Percentiles rank a stretch among this genome's conserved stretches.
Evolutionary conservation across 164 flowering plant species (phyloP).

Genomic region (Magnolia kwangsiensis): DNA sequence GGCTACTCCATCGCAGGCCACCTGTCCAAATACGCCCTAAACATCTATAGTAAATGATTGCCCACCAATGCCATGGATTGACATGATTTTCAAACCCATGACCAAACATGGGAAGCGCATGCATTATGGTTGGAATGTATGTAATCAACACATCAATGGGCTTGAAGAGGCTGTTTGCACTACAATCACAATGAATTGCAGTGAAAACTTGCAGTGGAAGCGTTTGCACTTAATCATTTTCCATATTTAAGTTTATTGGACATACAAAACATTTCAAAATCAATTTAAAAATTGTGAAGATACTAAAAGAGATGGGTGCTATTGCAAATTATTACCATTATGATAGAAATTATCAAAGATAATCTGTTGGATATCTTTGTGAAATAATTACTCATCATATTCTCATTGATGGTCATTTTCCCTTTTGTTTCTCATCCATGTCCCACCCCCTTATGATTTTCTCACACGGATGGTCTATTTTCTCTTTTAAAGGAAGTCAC

Average conservation of each 20-base stretch:
- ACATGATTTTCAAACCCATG: too few relatives aligned
- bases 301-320: background rate
- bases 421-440: conserved; percentile 23
- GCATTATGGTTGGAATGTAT: too few relatives aligned
- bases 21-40: too few relatives aligned
- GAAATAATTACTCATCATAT: conserved; percentile 62
- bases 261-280: background rate
- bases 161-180: too few relatives aligned
- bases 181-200: too few relatives aligned
- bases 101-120: too few relatives aligned
- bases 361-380: conserved; percentile 46
- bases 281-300: background rate
- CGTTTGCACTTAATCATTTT: too few relatives aligned
- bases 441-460: conserved; percentile 25
- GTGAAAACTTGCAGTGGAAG: too few relatives aligned
- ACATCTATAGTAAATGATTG: too few relatives aligned
- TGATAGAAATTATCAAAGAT: conserved; percentile 31
- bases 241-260: background rate
- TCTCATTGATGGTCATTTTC: conserved; percentile 25
- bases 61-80: too few relatives aligned
- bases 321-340: background rate
- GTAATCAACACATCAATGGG: too few relatives aligned
- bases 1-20: too few relatives aligned
- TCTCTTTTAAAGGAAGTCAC: background rate
- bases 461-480: conserved; percentile 20